Base-by-base conservation (phyloP, 2,329 filamentous ascomycete genomes). In the Pestalotiopsis sp. region DNA sequence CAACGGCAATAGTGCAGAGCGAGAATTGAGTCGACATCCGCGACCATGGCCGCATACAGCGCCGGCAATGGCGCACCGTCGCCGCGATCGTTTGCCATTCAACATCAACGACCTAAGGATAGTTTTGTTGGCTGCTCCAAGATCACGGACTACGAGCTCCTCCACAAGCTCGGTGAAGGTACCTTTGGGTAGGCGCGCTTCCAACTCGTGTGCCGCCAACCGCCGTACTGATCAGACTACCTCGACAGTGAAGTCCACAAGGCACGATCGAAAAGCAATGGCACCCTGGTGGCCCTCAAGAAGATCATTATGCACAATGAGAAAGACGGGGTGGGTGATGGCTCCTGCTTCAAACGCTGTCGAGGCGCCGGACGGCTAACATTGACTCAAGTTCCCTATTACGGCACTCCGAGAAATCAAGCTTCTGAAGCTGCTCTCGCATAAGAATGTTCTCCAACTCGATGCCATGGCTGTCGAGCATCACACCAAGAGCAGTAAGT, bases 281-380 rank as follows among this genome's bases (percentile, higher is more conserved):
- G 93, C 67, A 86, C 89, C 27, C 81, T 95, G 61, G 92, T 97
- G 70, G 96, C 96, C 4, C 82, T 99, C 77, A 99, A 99, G 85
- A 98, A 98, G 87, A 99, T 99, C 73, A 90, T 99, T 73, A 98
- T 98, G 93, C 96, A 98, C 80, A 97, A 98, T 80, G 96, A 99
- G 84, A 98, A 98, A 80, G 96, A 99, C 81, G 96, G 96, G 64
- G 91, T 93, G 82, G 75, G 90, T 82, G 58, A 39, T 58, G 66
- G 17, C 59, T 41, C n/a, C 31, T 12, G 39, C 20, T 17, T 65
- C n/a, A 17, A 49, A 27, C 12, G 6, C 41, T 31, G n/a, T 52
- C 38, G 62, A 23, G 38, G 14, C 38, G 23, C 39, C 17, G 63
- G 25, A 59, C 65, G 65, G 66, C 72, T 75, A 71, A 74, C 72